These are phyloP conservation scores for Salix koriyanagi DNA, from an alignment of 345 rosid genomes.

Conservation along the genomic window DNA sequence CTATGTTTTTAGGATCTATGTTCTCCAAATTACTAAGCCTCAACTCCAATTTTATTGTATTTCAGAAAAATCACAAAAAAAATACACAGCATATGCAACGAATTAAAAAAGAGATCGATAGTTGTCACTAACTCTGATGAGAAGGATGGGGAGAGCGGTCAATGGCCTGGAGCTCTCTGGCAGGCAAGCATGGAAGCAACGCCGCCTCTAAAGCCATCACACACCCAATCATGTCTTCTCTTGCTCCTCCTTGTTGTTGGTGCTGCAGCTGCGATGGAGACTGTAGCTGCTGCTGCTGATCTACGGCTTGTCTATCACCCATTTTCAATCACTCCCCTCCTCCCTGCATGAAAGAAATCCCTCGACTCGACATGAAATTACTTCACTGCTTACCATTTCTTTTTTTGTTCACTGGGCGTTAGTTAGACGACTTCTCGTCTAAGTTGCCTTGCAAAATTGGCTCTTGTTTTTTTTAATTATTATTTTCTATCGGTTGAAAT, in stretches of 20 bases:
- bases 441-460: background rate
- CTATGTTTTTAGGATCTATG: background rate
- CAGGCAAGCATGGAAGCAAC: constrained; percentile 92
- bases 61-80: background rate
- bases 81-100: background rate
- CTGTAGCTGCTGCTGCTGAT: constrained; percentile 19
- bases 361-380: too few relatives aligned
- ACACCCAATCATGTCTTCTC: constrained; percentile 64
- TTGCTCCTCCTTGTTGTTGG: constrained; percentile 20
- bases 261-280: constrained; percentile 16
- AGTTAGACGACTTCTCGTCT: background rate
- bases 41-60: background rate
- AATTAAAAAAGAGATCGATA: background rate
- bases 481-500: too few relatives aligned
- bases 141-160: constrained; percentile 97
- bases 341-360: too few relatives aligned
- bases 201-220: constrained; percentile 82
- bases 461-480: too few relatives aligned
- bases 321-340: background rate
- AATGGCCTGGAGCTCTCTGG: constrained; percentile 95
- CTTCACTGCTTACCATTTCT: too few relatives aligned
- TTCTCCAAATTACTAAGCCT: background rate
- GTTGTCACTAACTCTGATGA: constrained; percentile 66
- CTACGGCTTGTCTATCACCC: constrained; percentile 16
- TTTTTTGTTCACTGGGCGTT: too few relatives aligned